Conservation (phyloP, 345 rosid species). For the Adansonia digitata region DNA sequence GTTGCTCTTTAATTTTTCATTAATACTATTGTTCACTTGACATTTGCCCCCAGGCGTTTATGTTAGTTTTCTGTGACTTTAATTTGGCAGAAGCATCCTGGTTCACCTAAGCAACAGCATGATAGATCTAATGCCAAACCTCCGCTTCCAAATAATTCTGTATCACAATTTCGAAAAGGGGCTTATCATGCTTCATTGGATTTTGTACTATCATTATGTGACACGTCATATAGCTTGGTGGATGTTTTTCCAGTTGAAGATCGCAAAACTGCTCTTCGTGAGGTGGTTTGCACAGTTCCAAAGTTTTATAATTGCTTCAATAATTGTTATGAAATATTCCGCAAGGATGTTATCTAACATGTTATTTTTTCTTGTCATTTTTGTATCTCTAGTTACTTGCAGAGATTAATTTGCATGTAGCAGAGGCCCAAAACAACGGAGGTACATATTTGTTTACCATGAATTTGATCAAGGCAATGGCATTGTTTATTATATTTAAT, state of each 20-base stretch:
- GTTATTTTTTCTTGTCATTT: conserved; percentile 24
- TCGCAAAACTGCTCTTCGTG: conserved; percentile 86
- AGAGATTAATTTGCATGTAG: conserved; percentile 72
- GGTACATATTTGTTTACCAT: conserved; percentile 37
- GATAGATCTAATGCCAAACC: conserved; percentile 67
- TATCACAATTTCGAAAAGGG: conserved; percentile 82
- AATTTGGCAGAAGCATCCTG: conserved; percentile 66
- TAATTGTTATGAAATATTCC: neutral
- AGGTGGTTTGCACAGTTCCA: conserved; percentile 48
- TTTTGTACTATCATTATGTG: conserved; percentile 85
- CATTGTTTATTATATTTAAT: neutral
- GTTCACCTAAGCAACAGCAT: conserved; percentile 77
- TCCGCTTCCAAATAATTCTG: conserved; percentile 65
- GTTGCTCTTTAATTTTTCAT: conserved; percentile 10
- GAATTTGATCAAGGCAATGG: conserved; percentile 12
- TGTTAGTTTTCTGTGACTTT: conserved; percentile 3
- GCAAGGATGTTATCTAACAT: conserved; percentile 24
- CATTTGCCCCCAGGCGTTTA: conserved; percentile 9
- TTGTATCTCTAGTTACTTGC: conserved; percentile 74
- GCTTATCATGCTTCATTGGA: conserved; percentile 92
- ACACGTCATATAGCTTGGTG: conserved; percentile 90
- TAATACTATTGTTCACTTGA: neutral
- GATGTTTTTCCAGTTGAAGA: conserved; percentile 98
- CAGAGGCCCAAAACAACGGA: conserved; percentile 82
- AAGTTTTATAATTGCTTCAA: conserved; percentile 6